These are phyloP conservation scores for Debaryomyces hansenii DNA, from an alignment of 805 yeast genomes.

Conservation along the genomic window DNA sequence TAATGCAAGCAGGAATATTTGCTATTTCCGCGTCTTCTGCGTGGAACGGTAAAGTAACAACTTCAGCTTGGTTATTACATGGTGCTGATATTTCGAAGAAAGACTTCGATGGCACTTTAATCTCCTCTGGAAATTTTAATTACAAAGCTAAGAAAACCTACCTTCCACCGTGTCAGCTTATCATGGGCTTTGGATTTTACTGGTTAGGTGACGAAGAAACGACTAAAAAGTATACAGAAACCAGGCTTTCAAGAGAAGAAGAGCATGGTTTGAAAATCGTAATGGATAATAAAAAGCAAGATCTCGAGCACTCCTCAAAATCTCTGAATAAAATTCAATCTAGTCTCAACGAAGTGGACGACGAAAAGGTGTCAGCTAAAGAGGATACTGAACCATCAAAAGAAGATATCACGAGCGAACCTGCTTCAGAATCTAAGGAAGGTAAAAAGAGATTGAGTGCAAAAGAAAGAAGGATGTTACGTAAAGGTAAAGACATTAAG, in stretches of 20 bases:
- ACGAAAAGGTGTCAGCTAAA: neutral
- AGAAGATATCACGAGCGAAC: neutral
- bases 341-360: constrained; percentile 1
- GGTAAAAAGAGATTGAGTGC: constrained; percentile 7
- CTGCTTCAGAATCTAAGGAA: neutral
- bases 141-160: constrained; percentile 54
- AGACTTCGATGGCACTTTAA: constrained; percentile 57
- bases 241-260: constrained; percentile 30
- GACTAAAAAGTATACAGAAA: constrained; percentile 28
- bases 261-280: constrained; percentile 39
- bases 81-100: constrained; percentile 69
- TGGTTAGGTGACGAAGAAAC: constrained; percentile 69
- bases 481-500: constrained; percentile 3
- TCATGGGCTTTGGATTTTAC: constrained; percentile 84
- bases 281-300: constrained; percentile 37
- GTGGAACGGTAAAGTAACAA: constrained; percentile 83
- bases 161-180: constrained; percentile 79
- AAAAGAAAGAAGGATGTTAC: constrained; percentile 6
- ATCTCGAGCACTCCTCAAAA: constrained; percentile 24
- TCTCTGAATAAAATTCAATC: constrained; percentile 5
- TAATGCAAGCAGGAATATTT: constrained; percentile 86
- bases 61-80: constrained; percentile 83
- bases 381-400: neutral
- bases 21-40: constrained; percentile 81
- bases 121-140: constrained; percentile 63